Conservation (phyloP, 2,329 filamentous ascomycete genomes). For the Trichoderma asperellum region DNA sequence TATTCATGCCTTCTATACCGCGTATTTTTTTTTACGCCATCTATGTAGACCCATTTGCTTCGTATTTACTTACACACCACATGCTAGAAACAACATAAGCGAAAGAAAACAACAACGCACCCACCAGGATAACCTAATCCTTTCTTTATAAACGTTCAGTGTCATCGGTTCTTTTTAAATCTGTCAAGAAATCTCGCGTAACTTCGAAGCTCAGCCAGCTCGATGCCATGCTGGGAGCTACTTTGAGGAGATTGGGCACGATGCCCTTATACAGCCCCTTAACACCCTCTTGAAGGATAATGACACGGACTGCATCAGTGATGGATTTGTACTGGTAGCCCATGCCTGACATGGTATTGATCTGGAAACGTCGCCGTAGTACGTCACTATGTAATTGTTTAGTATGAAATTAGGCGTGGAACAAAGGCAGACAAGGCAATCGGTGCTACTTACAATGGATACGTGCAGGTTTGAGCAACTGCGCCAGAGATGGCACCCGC, state of each 20-base stretch:
- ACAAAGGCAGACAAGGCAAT: too few relatives aligned
- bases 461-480: slow-evolving; percentile 96
- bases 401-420: slow-evolving; percentile 14
- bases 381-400: slow-evolving; percentile 68
- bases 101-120: background rate
- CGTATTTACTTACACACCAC: slow-evolving; percentile 13
- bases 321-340: slow-evolving; percentile 94
- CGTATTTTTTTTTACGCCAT: slow-evolving; percentile 12
- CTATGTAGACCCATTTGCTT: slow-evolving; percentile 23
- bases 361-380: slow-evolving; percentile 89
- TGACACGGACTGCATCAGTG: slow-evolving; percentile 78
- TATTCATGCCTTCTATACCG: slow-evolving; percentile 21
- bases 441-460: slow-evolving; percentile 76
- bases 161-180: slow-evolving; percentile 48
- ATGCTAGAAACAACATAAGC: slow-evolving; percentile 4
- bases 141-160: slow-evolving; percentile 11
- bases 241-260: slow-evolving; percentile 91
- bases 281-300: slow-evolving; percentile 81
- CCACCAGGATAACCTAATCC: background rate
- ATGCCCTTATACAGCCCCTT: slow-evolving; percentile 94
- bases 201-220: slow-evolving; percentile 98
- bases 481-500: slow-evolving; percentile 95
- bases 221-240: slow-evolving; percentile 97
- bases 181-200: slow-evolving; percentile 82
- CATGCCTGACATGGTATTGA: slow-evolving; percentile 99